phyloP scores from a whole-genome alignment of 2,329 filamentous ascomycete genomes.

The Diaporthe sp. region DNA sequence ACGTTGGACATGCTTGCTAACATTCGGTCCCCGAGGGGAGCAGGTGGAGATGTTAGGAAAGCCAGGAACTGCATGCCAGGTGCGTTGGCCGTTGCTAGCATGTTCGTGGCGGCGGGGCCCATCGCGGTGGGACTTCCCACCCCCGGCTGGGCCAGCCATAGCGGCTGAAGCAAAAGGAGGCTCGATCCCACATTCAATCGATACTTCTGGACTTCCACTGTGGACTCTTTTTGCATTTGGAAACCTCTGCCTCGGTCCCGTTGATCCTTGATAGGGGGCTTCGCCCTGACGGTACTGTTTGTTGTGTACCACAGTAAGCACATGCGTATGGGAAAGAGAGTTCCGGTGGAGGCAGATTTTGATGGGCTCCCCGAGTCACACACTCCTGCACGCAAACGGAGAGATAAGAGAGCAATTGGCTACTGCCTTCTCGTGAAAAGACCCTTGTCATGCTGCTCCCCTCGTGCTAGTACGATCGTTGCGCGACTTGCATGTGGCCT shows the following conservation, averaged over 20 bases:
- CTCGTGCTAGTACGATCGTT: slow-evolving; percentile 5
- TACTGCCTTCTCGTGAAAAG: slow-evolving; percentile 1
- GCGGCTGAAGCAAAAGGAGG: slow-evolving; percentile 29
- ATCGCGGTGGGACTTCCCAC: slow-evolving; percentile 15
- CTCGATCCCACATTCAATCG: slow-evolving; percentile 19
- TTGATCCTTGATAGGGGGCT: slow-evolving; percentile 24
- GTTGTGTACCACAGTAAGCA: slow-evolving; percentile 8
- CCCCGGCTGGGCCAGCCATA: slow-evolving; percentile 21
- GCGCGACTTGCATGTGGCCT: slow-evolving; percentile 15
- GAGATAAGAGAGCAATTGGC: slow-evolving; percentile 25
- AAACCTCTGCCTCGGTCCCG: slow-evolving; percentile 13
- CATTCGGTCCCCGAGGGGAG: not conserved
- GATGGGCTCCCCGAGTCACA: slow-evolving; percentile 27
- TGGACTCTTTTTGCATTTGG: not conserved
- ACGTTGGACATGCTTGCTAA: slow-evolving; percentile 6
- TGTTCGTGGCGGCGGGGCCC: slow-evolving; percentile 24
- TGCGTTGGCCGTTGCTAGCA: slow-evolving; percentile 29
- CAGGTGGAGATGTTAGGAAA: slow-evolving; percentile 18
- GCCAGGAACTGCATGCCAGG: slow-evolving; percentile 19
- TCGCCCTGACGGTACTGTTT: slow-evolving; percentile 5
- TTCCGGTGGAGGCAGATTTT: not conserved
- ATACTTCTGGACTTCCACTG: slow-evolving; percentile 19
- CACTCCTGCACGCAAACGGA: slow-evolving; percentile 7
- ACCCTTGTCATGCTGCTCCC: slow-evolving; percentile 20
- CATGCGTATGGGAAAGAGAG: not conserved